Evolutionary conservation across 164 flowering plant species (phyloP).

Genomic region (Tinospora cordifolia): DNA sequence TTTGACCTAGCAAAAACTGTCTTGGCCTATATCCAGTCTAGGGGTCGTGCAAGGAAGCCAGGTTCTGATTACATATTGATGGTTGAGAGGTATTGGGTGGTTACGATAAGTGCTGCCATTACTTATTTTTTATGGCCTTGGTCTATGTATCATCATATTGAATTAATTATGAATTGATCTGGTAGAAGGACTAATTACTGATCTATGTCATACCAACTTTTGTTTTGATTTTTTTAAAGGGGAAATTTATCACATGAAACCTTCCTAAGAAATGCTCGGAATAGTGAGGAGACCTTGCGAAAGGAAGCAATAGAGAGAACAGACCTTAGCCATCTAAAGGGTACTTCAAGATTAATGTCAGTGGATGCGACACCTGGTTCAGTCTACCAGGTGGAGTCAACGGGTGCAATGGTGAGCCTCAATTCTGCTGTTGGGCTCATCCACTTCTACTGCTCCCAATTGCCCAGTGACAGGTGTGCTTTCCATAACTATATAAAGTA

Average conservation of each 20-base stretch:
- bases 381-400: conserved; percentile 90
- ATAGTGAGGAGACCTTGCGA: conserved; percentile 95
- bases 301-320: conserved; percentile 97
- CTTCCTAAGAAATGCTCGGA: conserved; percentile 86
- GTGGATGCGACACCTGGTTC: conserved; percentile 62
- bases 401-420: conserved; percentile 95
- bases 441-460: conserved; percentile 96
- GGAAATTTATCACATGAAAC: conserved; percentile 83
- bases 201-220: conserved; percentile 4
- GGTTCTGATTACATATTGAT: conserved; percentile 97
- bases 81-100: conserved; percentile 78
- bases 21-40: conserved; percentile 93
- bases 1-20: conserved; percentile 99
- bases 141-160: not conserved
- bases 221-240: conserved; percentile 30
- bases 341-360: conserved; percentile 46
- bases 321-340: conserved; percentile 90
- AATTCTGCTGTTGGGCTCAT: conserved; percentile 98
- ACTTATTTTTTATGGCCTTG: not conserved
- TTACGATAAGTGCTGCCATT: not conserved
- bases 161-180: not conserved
- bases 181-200: not conserved
- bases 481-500: not conserved
- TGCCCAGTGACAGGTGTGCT: conserved; percentile 92
- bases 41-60: conserved; percentile 99